Evolutionary conservation across 2,329 filamentous ascomycete species (phyloP).

Genomic region (Fusarium brevicatenulatum): DNA sequence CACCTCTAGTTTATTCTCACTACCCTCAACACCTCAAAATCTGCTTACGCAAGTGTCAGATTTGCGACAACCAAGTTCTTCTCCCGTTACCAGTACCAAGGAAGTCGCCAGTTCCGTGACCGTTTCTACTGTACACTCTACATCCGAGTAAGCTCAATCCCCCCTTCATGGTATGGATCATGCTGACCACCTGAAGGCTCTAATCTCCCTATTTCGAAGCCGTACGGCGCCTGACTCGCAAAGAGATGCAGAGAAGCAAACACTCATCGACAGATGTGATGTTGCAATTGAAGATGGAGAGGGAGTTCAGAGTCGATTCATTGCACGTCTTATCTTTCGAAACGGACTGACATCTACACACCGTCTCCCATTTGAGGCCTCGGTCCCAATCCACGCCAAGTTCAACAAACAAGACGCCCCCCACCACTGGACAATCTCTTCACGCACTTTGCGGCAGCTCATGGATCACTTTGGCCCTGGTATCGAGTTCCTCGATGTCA

Average conservation of each 20-base stretch:
- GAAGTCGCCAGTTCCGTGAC: slow-evolving; percentile 60
- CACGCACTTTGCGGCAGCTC: slow-evolving; percentile 76
- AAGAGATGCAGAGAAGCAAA: slow-evolving; percentile 71
- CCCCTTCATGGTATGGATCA: neutral
- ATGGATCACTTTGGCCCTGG: slow-evolving; percentile 84
- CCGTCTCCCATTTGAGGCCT: slow-evolving; percentile 77
- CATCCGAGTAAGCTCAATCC: slow-evolving; percentile 65
- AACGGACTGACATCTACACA: slow-evolving; percentile 84
- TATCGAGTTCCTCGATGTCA: slow-evolving; percentile 83
- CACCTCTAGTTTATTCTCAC: slow-evolving; percentile 73
- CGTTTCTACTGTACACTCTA: slow-evolving; percentile 81
- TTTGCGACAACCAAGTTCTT: slow-evolving; percentile 77
- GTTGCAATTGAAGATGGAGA: slow-evolving; percentile 77
- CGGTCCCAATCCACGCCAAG: slow-evolving; percentile 78
- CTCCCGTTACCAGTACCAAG: slow-evolving; percentile 74
- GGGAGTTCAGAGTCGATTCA: slow-evolving; percentile 76
- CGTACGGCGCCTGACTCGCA: slow-evolving; percentile 67
- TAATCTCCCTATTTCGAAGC: slow-evolving; percentile 79
- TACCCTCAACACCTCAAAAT: slow-evolving; percentile 82
- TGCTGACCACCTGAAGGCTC: slow-evolving; percentile 55
- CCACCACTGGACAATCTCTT: slow-evolving; percentile 78
- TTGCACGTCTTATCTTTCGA: slow-evolving; percentile 77
- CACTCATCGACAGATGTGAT: slow-evolving; percentile 78
- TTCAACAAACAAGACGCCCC: slow-evolving; percentile 74
- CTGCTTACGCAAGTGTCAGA: slow-evolving; percentile 78